A percentile compares a stretch with the other conserved stretches of the same genome.
These are phyloP conservation scores for Mycena leptocephala DNA, from an alignment of 768 basidiomycete genomes.

Conservation along the genomic window DNA sequence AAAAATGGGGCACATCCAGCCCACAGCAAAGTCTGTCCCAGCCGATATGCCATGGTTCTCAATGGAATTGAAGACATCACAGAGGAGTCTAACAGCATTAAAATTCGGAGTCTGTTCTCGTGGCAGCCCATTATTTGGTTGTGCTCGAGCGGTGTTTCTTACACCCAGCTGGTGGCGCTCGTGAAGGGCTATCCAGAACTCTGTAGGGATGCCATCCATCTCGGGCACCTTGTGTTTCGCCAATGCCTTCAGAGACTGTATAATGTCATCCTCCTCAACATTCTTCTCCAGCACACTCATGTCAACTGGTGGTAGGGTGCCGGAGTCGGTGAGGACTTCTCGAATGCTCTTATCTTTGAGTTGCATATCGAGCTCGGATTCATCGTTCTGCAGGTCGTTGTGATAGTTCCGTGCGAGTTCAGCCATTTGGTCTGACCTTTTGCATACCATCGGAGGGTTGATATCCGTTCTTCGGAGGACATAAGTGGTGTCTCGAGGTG, in stretches of 20 bases:
- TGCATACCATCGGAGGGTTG: neutral
- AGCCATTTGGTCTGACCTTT: constrained; percentile 33
- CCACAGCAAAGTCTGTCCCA: neutral
- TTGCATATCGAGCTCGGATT: neutral
- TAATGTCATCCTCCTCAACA: neutral
- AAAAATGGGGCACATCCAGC: neutral
- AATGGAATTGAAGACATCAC: neutral
- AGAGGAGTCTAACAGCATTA: neutral
- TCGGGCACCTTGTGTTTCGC: neutral
- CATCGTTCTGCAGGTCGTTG: constrained; percentile 24
- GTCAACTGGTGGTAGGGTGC: neutral
- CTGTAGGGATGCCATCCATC: constrained; percentile 33
- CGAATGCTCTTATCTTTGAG: neutral
- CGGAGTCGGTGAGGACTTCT: neutral
- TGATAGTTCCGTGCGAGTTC: constrained; percentile 34
- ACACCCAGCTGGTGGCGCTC: neutral
- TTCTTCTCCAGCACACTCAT: neutral
- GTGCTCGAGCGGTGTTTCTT: neutral
- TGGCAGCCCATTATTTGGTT: neutral
- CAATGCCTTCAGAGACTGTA: neutral
- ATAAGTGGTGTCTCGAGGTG: constrained; percentile 24
- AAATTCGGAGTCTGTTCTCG: neutral
- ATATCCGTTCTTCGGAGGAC: neutral
- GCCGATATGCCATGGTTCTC: neutral
- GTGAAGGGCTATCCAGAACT: constrained; percentile 21